Evolutionary conservation across 805 yeast genomes (phyloP), one percentile per base, ranked within the genome.

Genomic region (Teunomyces gatunensis): DNA sequence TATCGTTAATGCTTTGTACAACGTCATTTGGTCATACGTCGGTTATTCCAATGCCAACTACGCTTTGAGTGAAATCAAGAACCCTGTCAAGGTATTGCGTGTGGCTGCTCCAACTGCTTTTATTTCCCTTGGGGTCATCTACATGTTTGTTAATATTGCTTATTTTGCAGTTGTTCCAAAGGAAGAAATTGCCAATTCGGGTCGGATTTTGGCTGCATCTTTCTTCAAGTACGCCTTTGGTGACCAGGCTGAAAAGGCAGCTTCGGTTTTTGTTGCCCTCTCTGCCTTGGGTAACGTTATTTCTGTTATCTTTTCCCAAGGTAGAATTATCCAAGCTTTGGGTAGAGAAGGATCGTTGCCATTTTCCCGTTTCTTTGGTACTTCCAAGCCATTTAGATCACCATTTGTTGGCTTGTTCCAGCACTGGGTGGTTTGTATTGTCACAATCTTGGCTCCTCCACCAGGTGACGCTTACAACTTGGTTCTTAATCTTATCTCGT

Each of bases 391-490:
- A 4, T 85, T 86, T 65, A 78, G 78, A 55, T 74, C 94, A 2
- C 96, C 96, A 39, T 66, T 80, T 52, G 79, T 82, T 37, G 95
- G 92, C 44, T 70, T 88, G 45, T 73, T 83, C 56, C 85, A 85
- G 64, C 95, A 88, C 62, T 87, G 88, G 80, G 64, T 84, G 40
- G 84, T 87, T 13, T 86, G 91, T 69, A 67, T 85, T 35, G 73
- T 88, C 45, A 83, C 89, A 42, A 80, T 89, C 50, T 60, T 87
- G 40, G 94, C 92, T 3, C 72, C 72, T 36, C 92, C 94, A 15
- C 87, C 91, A 21, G 95, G 94, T 48, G 95, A 87, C 61, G 95
- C 95, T 42, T 88, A 87, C 71, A 85, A 86, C 65, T 85, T 89
- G 63, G 81, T 88, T 55, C 64, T 86, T 65, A 87, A 89, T 67